Base-by-base conservation (phyloP, 371 early-diverging fungal genomes). In the Rhizopus arrhizus region DNA sequence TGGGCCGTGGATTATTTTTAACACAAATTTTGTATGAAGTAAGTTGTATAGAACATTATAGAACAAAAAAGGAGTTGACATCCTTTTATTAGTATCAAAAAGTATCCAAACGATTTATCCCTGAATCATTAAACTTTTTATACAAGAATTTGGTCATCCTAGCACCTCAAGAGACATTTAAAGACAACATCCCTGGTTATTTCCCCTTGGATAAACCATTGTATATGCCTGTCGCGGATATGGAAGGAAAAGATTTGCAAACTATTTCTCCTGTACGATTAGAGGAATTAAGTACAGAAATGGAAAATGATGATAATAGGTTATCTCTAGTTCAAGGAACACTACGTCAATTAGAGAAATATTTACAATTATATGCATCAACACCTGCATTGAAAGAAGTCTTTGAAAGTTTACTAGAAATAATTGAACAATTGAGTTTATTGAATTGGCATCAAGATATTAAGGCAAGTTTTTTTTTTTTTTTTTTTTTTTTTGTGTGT, bases 71-170 rank as follows among this genome's bases (percentile, higher is more conserved):
- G 12, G 12, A 16, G 43, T 16, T n/a, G 41, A 40, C 31, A 35
- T 36, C 22, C 4, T 15, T 34, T 33, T 13, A 10, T 34, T 72
- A 89, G 85, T 89, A 81, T 54, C 90, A 93, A 75, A 40, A 77
- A 7, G 72, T 89, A 29, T 85, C 95, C 0, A 91, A 91, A 58
- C 86, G 96, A n/a, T 84, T 87, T 56, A 70, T 93, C 3, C 96
- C 97, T 1, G 96, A 96, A 73, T 86, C 77, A 0, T 64, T 92
- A 56, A 89, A 88, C 78, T 95, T 89, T 65, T 75, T 94, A 53
- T 65, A 74, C 48, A 65, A 74, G 8, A 62, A 73, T 2, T 59
- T 89, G 28, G 72, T 77, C n/a, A 54, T 77, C 13, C 62, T 89
- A 35, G 71, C 83, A 1, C 86, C 87, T n/a, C 64, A 77, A 49